Evolutionary conservation across 805 yeast genomes (phyloP).

Genomic region (Wickerhamiella lipophila): DNA sequence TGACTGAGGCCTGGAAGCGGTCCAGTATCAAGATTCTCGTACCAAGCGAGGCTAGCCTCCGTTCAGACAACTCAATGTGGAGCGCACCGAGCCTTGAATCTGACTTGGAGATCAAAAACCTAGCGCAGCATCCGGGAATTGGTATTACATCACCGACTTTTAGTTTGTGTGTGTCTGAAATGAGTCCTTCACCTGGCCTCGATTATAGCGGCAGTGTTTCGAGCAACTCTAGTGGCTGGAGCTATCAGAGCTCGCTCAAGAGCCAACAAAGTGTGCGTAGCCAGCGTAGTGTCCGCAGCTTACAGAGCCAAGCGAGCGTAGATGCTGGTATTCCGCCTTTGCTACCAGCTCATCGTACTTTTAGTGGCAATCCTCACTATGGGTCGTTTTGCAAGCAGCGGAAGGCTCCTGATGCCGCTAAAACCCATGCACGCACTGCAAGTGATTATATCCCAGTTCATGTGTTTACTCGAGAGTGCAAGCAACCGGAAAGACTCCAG

Average conservation of each 20-base stretch:
- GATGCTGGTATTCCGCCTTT: conserved; percentile 12
- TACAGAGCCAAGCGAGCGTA: not conserved
- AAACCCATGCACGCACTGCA: not conserved
- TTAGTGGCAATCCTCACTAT: conserved; percentile 7
- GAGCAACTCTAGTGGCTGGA: conserved; percentile 7
- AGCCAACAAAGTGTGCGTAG: not conserved
- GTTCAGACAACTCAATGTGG: not conserved
- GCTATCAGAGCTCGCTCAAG: not conserved
- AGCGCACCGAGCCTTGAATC: conserved; percentile 7
- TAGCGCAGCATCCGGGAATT: not conserved
- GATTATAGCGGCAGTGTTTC: conserved; percentile 9
- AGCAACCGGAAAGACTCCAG: not conserved
- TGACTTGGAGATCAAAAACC: not conserved
- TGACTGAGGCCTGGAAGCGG: conserved; percentile 5
- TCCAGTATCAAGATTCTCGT: conserved; percentile 3
- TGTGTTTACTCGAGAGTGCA: conserved; percentile 9
- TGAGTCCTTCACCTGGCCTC: conserved; percentile 7
- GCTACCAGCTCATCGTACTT: conserved; percentile 12
- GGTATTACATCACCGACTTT: conserved; percentile 1
- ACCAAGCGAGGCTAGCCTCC: conserved; percentile 6
- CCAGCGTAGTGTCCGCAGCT: not conserved
- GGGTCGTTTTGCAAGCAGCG: conserved; percentile 9
- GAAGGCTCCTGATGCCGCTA: not conserved
- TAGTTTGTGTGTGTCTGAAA: conserved; percentile 4
- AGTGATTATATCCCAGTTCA: conserved; percentile 9